Evolutionary conservation across 169 alveolate species (phyloP).

Genomic region (Eimeria sp.): DNA sequence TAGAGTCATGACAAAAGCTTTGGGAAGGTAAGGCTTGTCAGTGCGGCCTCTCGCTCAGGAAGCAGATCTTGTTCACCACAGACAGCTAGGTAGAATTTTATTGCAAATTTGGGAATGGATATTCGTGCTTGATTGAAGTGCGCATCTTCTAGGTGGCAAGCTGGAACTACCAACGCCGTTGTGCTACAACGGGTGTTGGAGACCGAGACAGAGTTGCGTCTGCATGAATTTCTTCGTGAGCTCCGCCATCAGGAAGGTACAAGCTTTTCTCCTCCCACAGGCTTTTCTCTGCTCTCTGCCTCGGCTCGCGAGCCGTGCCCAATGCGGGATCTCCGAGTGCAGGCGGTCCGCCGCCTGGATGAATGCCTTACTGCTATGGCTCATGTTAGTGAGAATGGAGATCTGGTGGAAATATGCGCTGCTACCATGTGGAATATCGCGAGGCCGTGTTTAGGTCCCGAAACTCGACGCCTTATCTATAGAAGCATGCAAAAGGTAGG

Average conservation of each 20-base stretch:
- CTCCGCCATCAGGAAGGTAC: slow-evolving; percentile 45
- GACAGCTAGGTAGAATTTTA: not conserved
- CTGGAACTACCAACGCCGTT: slow-evolving; percentile 42
- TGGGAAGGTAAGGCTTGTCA: slow-evolving; percentile 38
- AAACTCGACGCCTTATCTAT: slow-evolving; percentile 31
- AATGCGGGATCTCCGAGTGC: slow-evolving; percentile 33
- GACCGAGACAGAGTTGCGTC: slow-evolving; percentile 47
- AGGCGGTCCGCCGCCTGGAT: slow-evolving; percentile 65
- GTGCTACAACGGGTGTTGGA: slow-evolving; percentile 58
- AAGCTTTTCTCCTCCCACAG: not conserved
- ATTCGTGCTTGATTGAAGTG: not conserved
- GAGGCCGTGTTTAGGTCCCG: slow-evolving; percentile 66
- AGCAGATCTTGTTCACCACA: not conserved
- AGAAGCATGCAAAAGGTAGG: slow-evolving; percentile 54
- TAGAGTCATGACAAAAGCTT: slow-evolving; percentile 51
- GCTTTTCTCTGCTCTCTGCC: slow-evolving; percentile 3
- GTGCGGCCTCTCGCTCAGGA: not conserved
- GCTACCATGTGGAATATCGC: slow-evolving; percentile 71
- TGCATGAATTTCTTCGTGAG: slow-evolving; percentile 60
- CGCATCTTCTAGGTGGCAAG: slow-evolving; percentile 41
- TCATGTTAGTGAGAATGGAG: slow-evolving; percentile 61
- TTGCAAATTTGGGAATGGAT: not conserved
- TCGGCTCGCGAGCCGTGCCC: slow-evolving; percentile 63
- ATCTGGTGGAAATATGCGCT: slow-evolving; percentile 55
- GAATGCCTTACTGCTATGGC: slow-evolving; percentile 60